Conservation (phyloP, 2,329 filamentous ascomycete genomes). For the Talaromyces pinophilus region DNA sequence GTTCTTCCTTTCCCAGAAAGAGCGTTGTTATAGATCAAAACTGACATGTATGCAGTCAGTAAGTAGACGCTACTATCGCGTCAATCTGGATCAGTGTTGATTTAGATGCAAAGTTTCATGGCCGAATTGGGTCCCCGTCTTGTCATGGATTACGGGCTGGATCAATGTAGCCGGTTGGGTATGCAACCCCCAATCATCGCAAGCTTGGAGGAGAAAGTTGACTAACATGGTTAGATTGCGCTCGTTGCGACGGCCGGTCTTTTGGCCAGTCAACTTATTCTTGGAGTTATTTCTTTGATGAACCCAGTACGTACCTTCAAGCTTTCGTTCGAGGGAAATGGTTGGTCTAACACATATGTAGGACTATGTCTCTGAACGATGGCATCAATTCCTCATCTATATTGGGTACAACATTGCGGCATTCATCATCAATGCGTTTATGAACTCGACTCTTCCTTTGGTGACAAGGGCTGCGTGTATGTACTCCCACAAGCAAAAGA, state of each 20-base stretch:
- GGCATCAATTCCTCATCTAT: slow-evolving; percentile 75
- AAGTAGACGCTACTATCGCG: slow-evolving; percentile 38
- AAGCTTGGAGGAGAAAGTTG: too few relatives aligned
- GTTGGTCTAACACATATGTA: slow-evolving; percentile 10
- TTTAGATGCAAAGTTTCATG: slow-evolving; percentile 51
- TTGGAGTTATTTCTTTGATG: slow-evolving; percentile 65
- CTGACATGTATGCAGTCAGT: slow-evolving; percentile 29
- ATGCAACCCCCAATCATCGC: too few relatives aligned
- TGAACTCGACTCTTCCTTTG: slow-evolving; percentile 61
- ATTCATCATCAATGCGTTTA: slow-evolving; percentile 66
- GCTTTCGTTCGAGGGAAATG: background rate
- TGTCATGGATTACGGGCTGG: slow-evolving; percentile 73
- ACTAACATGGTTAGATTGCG: slow-evolving; percentile 41
- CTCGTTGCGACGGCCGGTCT: slow-evolving; percentile 68
- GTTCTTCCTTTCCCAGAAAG: slow-evolving; percentile 20
- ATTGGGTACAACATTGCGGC: slow-evolving; percentile 63
- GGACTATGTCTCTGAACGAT: slow-evolving; percentile 58
- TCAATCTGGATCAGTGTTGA: background rate
- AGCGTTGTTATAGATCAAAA: background rate
- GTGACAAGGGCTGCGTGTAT: slow-evolving; percentile 66
- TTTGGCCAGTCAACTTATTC: slow-evolving; percentile 66
- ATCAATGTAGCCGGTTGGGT: slow-evolving; percentile 70
- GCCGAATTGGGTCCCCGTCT: slow-evolving; percentile 60
- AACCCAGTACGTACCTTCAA: slow-evolving; percentile 44
- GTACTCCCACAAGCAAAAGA: slow-evolving; percentile 14